Conservation (phyloP, 306 rosid species). For the Vicia sativa region DNA sequence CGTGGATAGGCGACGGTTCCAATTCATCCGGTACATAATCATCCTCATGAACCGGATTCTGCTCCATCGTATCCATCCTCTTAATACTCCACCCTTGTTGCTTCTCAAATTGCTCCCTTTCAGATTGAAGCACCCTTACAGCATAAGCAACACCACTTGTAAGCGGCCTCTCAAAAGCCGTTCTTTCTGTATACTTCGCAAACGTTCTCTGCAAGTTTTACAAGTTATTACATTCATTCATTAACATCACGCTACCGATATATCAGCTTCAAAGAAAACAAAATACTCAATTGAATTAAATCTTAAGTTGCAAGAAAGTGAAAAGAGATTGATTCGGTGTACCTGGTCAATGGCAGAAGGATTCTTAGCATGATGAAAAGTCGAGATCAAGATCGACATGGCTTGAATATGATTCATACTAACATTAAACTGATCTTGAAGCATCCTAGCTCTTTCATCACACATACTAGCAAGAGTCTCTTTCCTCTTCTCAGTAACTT, state of each 20-base stretch:
- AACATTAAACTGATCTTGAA: constrained; percentile 97
- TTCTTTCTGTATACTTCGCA: constrained; percentile 93
- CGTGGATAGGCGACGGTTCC: constrained; percentile 77
- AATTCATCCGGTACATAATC: constrained; percentile 69
- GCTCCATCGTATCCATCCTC: constrained; percentile 85
- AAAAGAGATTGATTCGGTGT: constrained; percentile 31
- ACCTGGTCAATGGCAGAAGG: constrained; percentile 99
- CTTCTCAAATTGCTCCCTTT: constrained; percentile 91
- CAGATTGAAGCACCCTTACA: constrained; percentile 93
- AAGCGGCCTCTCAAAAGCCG: constrained; percentile 98
- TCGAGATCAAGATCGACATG: constrained; percentile 92
- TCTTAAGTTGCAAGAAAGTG: constrained; percentile 9
- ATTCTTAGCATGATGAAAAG: constrained; percentile 84
- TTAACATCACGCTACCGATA: neutral
- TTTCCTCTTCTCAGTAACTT: constrained; percentile 84
- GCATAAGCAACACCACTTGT: constrained; percentile 99
- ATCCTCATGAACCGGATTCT: constrained; percentile 74
- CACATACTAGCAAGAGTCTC: constrained; percentile 93
- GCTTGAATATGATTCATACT: constrained; percentile 99
- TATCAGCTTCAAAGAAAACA: neutral
- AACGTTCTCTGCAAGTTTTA: constrained; percentile 64
- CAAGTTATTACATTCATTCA: constrained; percentile 47
- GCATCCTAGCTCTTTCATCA: constrained; percentile 96
- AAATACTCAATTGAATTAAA: constrained; percentile 14
- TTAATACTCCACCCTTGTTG: constrained; percentile 98